phyloP scores from a whole-genome alignment of 225 moss, liverwort and hornwort species.

The Physcomitrium patens region DNA sequence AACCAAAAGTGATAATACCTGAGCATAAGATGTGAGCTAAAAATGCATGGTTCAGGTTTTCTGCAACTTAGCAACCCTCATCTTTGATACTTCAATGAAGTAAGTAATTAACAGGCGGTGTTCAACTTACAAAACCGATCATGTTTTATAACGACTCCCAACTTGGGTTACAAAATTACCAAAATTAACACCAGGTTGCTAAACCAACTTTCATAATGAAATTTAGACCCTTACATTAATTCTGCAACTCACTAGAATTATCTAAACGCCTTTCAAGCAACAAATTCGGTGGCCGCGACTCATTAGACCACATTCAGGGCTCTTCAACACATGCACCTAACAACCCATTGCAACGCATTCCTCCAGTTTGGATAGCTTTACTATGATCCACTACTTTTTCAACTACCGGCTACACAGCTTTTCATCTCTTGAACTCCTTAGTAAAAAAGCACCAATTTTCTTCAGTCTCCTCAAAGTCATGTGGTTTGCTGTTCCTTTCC shows the following conservation, averaged over 20 bases:
- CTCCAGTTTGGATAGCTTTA: slow-evolving; percentile 55
- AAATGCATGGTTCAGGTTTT: slow-evolving; percentile 10
- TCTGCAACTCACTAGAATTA: slow-evolving; percentile 43
- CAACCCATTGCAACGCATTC: slow-evolving; percentile 51
- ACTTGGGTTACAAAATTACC: slow-evolving; percentile 52
- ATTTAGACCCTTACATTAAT: slow-evolving; percentile 60
- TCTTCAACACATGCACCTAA: slow-evolving; percentile 37
- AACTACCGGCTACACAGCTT: slow-evolving; percentile 43
- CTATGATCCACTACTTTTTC: slow-evolving; percentile 44
- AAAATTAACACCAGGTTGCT: slow-evolving; percentile 53
- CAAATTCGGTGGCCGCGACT: slow-evolving; percentile 47
- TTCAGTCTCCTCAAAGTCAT: slow-evolving; percentile 63
- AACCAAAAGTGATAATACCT: neutral
- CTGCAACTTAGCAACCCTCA: slow-evolving; percentile 24
- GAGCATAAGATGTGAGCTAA: slow-evolving; percentile 21
- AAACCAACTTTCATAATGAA: slow-evolving; percentile 54
- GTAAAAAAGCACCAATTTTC: slow-evolving; percentile 52
- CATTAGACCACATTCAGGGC: slow-evolving; percentile 48
- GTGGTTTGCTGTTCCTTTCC: slow-evolving; percentile 69
- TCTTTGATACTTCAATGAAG: slow-evolving; percentile 12
- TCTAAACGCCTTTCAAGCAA: slow-evolving; percentile 55
- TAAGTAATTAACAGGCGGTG: slow-evolving; percentile 18
- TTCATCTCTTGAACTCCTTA: slow-evolving; percentile 56
- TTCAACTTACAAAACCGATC: slow-evolving; percentile 45
- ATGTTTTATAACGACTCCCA: slow-evolving; percentile 49